Base-by-base conservation (phyloP, 176 grass and related monocot genomes). In the Avena insularis region DNA sequence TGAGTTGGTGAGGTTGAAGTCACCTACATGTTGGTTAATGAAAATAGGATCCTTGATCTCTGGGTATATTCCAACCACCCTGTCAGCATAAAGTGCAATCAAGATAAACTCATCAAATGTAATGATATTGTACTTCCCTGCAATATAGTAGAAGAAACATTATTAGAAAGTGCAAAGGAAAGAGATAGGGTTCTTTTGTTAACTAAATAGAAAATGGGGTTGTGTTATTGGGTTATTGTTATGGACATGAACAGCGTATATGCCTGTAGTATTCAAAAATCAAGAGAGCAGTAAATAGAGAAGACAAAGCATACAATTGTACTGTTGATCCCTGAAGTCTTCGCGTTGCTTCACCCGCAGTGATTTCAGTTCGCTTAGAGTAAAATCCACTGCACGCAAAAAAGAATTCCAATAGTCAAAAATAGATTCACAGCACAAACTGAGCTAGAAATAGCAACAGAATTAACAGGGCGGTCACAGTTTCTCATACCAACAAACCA, bases 41-140 rank as follows among this genome's bases (percentile, higher is more conserved):
- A 94, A 91, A 49, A 97, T n/a, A 13, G 92, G 95, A 89, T 89
- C 87, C 57, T 96, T 96, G 14, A 96, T 92, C 83, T 96, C 90
- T 43, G 94, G 92, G 55, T 96, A 93, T 86, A 96, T 93, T 36
- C 94, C 92, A 12, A 96, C 92, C 50, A 88, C 80, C 82, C 92
- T 96, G 31, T 85, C 20, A 0, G 94, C 92, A 75, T 90, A 73
- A 49, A 93, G 90, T 8, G 92, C 92, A 77, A 89, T 90, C 65
- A 79, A 68, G 40, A 96, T 92, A 53, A 75, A 96, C 80, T 96
- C 94, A 53, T 93, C 92, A 69, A 96, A 96, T 35, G 91, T 96
- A 70, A 96, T 70, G 83, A 94, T 94, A 33, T 90, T 81, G 84
- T 90, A 97, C 47, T 91, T 94, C 23, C 92, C 92, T 97, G 87